Percentiles rank a stretch among this genome's conserved stretches.
Evolutionary conservation across 1,284 basidiomycete species (phyloP).

Genomic region (Sanghuangporus weigelae): DNA sequence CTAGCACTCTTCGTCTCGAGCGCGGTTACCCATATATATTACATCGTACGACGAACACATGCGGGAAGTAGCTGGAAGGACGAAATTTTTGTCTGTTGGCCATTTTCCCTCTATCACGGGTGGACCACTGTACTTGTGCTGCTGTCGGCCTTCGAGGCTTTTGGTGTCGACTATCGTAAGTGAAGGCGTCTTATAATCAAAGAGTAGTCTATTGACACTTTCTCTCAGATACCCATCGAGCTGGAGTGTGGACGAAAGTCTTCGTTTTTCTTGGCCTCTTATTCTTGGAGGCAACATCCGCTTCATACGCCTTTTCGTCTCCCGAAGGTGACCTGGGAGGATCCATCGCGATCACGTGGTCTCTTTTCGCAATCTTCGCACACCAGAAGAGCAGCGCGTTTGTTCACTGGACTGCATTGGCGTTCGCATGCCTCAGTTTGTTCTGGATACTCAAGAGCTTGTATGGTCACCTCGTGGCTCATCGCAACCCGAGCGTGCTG

Average conservation of each 20-base stretch:
- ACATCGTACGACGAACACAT: slow-evolving; percentile 84
- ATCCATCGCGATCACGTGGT: slow-evolving; percentile 80
- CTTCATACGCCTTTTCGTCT: slow-evolving; percentile 86
- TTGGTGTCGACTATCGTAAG: slow-evolving; percentile 58
- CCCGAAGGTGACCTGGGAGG: slow-evolving; percentile 89
- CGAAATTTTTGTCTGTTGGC: slow-evolving; percentile 79
- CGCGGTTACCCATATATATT: slow-evolving; percentile 87
- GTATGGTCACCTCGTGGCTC: slow-evolving; percentile 42
- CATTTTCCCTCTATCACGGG: slow-evolving; percentile 92
- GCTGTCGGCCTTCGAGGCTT: slow-evolving; percentile 86
- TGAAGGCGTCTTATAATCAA: neutral
- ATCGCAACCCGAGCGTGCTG: slow-evolving; percentile 45
- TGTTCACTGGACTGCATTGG: slow-evolving; percentile 86
- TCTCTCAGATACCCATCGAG: slow-evolving; percentile 46
- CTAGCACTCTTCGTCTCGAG: slow-evolving; percentile 80
- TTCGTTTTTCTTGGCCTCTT: slow-evolving; percentile 90
- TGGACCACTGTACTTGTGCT: slow-evolving; percentile 92
- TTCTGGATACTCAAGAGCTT: slow-evolving; percentile 79
- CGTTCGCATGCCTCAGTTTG: slow-evolving; percentile 80
- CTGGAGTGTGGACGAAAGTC: slow-evolving; percentile 89
- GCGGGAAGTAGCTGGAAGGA: slow-evolving; percentile 57
- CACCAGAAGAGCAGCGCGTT: slow-evolving; percentile 60
- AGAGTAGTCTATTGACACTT: neutral
- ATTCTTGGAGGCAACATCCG: slow-evolving; percentile 93
- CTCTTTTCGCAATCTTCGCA: slow-evolving; percentile 80